Base-by-base conservation (phyloP, 441 rosid species). In the Sinapis alba region DNA sequence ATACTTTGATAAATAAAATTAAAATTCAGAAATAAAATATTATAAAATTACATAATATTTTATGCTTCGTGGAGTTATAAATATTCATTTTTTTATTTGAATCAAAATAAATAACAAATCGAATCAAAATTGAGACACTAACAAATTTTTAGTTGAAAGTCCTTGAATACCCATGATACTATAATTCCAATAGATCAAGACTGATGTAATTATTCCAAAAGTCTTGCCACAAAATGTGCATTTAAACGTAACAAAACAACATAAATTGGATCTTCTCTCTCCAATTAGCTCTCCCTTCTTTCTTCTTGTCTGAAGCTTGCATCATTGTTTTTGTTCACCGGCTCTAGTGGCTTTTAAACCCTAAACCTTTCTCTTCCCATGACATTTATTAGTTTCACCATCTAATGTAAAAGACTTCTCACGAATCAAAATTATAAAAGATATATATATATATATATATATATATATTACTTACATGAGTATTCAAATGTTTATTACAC, bases 331-430 rank as follows among this genome's bases (percentile, higher is more conserved):
- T n/a, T n/a, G n/a, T n/a, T n/a, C n/a, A n/a, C n/a, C n/a, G n/a
- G n/a, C n/a, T n/a, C n/a, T n/a, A n/a, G n/a, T n/a, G n/a, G n/a
- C n/a, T n/a, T n/a, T n/a, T n/a, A n/a, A n/a, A n/a, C n/a, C n/a
- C n/a, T n/a, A n/a, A n/a, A 36, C 61, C 43, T 72, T 74, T 71
- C 85, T 20, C 66, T 68, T 79, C 68, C 70, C 83, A 38, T 82
- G 80, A 71, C 45, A 58, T 38, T 18, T 60, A 71, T 73, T 73
- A 67, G 47, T 27, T 57, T 65, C 59, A 64, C 56, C 72, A 81
- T 56, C 23, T 76, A 77, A 72, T 81, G 69, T 76, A 79, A 72
- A 73, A 65, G 15, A 2, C 32, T 54, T 4, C 16, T 45, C 13
- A 64, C 64, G 51, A 65, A 65, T 56, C 74, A 23, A 57, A 19